A percentile compares a stretch with the other conserved stretches of the same genome.
Evolutionary conservation across 2,329 filamentous ascomycete species (phyloP).

Genomic region (Colletotrichum nymphaeae): DNA sequence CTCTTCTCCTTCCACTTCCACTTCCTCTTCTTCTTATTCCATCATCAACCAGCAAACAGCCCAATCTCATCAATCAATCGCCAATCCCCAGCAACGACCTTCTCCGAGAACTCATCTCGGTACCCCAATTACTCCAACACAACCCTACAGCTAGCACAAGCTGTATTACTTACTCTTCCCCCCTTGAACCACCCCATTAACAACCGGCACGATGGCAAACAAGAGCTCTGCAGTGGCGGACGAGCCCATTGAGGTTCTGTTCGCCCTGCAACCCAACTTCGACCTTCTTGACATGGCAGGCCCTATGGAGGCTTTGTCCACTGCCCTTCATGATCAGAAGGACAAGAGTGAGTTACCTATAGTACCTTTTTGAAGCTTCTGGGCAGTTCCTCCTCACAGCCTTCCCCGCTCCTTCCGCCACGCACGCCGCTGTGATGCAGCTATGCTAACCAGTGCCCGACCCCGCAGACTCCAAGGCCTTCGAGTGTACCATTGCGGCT

Average conservation of each 20-base stretch:
- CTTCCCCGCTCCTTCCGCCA: not conserved
- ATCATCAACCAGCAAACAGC: slow-evolving; percentile 23
- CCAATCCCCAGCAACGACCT: slow-evolving; percentile 20
- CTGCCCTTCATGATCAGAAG: slow-evolving; percentile 63
- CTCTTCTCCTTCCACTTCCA: slow-evolving; percentile 7
- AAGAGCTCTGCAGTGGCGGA: slow-evolving; percentile 70
- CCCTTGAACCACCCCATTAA: slow-evolving; percentile 11
- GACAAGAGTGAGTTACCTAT: slow-evolving; percentile 59
- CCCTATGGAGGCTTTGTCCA: slow-evolving; percentile 62
- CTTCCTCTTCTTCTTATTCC: not conserved
- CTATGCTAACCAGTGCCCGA: slow-evolving; percentile 23
- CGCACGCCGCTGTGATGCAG: not conserved
- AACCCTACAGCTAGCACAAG: slow-evolving; percentile 8
- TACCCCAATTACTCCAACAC: slow-evolving; percentile 22
- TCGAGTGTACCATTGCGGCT: slow-evolving; percentile 67
- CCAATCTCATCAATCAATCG: slow-evolving; percentile 32
- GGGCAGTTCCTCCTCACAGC: not conserved
- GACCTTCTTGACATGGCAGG: slow-evolving; percentile 69
- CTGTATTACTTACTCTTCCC: slow-evolving; percentile 16
- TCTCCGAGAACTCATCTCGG: not conserved
- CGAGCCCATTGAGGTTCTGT: slow-evolving; percentile 69
- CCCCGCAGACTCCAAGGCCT: slow-evolving; percentile 63
- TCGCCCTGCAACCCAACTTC: slow-evolving; percentile 71
- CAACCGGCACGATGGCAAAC: slow-evolving; percentile 63
- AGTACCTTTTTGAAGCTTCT: not conserved